Evolutionary conservation across 257 asterid species (phyloP).

Genomic region (Nicotiana undulata): DNA sequence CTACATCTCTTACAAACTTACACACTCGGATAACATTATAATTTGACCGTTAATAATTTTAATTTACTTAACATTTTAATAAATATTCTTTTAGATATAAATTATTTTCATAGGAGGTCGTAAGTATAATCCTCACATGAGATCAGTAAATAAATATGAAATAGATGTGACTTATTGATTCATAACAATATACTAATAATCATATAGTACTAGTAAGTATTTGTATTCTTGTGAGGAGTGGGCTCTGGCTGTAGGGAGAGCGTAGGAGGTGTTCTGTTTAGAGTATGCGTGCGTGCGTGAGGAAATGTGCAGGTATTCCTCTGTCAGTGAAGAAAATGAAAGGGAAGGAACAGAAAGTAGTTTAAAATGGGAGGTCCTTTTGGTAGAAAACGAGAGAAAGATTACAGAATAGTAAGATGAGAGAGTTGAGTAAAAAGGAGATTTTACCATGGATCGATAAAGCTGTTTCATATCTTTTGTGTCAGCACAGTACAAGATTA

Average conservation of each 20-base stretch:
- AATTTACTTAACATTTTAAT: too few relatives aligned
- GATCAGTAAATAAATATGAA: too few relatives aligned
- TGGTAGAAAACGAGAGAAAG: constrained; percentile 2
- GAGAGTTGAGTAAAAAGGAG: background rate
- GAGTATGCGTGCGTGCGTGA: constrained; percentile 97
- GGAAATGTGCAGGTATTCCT: constrained; percentile 71
- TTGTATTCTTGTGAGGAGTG: constrained; percentile 3
- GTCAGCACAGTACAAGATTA: constrained; percentile 60
- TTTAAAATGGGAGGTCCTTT: constrained; percentile 23
- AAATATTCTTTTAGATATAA: too few relatives aligned
- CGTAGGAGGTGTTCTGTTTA: constrained; percentile 9
- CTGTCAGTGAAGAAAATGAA: constrained; percentile 71
- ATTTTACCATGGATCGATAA: constrained; percentile 61
- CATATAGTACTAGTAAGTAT: too few relatives aligned
- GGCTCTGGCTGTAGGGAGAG: background rate
- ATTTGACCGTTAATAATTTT: too few relatives aligned
- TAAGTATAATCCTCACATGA: too few relatives aligned
- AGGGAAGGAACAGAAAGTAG: constrained; percentile 62
- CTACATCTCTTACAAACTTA: too few relatives aligned
- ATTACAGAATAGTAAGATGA: background rate
- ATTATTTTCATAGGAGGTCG: too few relatives aligned
- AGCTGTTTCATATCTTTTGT: constrained; percentile 67
- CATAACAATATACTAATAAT: too few relatives aligned
- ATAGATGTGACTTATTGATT: too few relatives aligned
- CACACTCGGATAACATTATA: too few relatives aligned